Conservation (phyloP, 2,329 filamentous ascomycete species). For the Cladosporium sp. region DNA sequence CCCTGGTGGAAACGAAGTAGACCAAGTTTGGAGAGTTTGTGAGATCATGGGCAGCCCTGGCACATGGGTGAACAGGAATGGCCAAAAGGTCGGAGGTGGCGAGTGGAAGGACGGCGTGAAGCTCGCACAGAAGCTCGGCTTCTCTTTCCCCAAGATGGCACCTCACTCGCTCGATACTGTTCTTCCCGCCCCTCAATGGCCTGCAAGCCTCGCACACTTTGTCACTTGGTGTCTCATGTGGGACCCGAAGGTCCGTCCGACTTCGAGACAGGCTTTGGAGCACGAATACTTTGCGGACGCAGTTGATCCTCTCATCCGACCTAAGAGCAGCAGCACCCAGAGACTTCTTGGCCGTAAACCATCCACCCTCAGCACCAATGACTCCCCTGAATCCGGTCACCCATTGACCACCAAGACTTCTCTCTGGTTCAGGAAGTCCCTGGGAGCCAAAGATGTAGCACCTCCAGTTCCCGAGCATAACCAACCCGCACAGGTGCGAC, state of each 20-base stretch:
- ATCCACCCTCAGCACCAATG: conserved; percentile 69
- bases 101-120: conserved; percentile 96
- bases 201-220: conserved; percentile 80
- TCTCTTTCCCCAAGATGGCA: conserved; percentile 98
- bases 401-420: conserved; percentile 75
- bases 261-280: conserved; percentile 87
- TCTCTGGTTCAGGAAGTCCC: conserved; percentile 91
- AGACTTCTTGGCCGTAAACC: conserved; percentile 85
- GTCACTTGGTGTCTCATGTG: conserved; percentile 99
- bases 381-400: conserved; percentile 59
- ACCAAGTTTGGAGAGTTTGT: conserved; percentile 97
- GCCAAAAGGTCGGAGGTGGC: conserved; percentile 82
- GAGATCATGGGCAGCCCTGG: conserved; percentile 99
- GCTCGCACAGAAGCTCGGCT: conserved; percentile 91
- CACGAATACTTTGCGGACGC: conserved; percentile 96
- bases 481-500: conserved; percentile 42
- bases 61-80: conserved; percentile 95
- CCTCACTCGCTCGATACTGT: conserved; percentile 96
- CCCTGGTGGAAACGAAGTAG: conserved; percentile 95
- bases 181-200: conserved; percentile 88
- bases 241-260: conserved; percentile 91
- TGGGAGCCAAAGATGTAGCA: conserved; percentile 76
- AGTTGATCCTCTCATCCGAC: conserved; percentile 76
- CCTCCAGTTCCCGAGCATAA: conserved; percentile 57
- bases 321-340: conserved; percentile 88